Evolutionary conservation across 2,329 filamentous ascomycete genomes (phyloP).

Genomic region (Talaromyces sp.): DNA sequence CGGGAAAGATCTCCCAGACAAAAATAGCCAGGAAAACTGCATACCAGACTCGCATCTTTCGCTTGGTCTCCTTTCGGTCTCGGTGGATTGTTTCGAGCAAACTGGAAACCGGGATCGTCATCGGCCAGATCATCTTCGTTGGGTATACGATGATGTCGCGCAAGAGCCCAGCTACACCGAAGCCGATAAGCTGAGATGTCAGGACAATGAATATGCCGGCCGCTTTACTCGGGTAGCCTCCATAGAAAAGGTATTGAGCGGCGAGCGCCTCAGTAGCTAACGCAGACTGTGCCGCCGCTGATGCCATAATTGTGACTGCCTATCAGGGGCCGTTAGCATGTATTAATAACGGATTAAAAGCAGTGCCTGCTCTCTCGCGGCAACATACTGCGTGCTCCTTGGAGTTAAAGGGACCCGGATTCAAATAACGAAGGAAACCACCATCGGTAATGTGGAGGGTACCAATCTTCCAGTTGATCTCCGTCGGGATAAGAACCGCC

Average conservation of each 20-base stretch:
- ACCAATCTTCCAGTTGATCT: constrained; percentile 24
- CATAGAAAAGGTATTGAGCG: constrained; percentile 46
- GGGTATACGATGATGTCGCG: constrained; percentile 45
- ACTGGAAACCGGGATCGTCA: constrained; percentile 32
- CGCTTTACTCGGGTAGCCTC: constrained; percentile 34
- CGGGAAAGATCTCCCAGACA: constrained; percentile 47
- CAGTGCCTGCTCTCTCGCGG: background rate
- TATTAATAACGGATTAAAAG: background rate
- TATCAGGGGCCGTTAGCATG: background rate
- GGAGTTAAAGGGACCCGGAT: constrained; percentile 36
- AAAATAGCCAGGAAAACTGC: constrained; percentile 33
- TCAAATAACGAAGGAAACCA: constrained; percentile 27
- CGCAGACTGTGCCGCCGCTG: constrained; percentile 32
- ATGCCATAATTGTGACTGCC: constrained; percentile 40
- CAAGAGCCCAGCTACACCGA: constrained; percentile 47
- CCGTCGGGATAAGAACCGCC: constrained; percentile 31
- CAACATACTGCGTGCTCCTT: constrained; percentile 28
- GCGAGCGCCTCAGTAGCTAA: constrained; percentile 40
- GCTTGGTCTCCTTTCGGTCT: constrained; percentile 34
- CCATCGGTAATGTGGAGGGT: constrained; percentile 3
- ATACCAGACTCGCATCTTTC: constrained; percentile 25
- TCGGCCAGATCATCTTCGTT: constrained; percentile 47
- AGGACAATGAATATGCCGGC: constrained; percentile 44
- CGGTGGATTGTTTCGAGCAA: constrained; percentile 39
- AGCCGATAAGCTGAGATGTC: constrained; percentile 48